Evolutionary conservation across 1,284 basidiomycete genomes (phyloP).

Genomic region (Phellinidium pouzarii): DNA sequence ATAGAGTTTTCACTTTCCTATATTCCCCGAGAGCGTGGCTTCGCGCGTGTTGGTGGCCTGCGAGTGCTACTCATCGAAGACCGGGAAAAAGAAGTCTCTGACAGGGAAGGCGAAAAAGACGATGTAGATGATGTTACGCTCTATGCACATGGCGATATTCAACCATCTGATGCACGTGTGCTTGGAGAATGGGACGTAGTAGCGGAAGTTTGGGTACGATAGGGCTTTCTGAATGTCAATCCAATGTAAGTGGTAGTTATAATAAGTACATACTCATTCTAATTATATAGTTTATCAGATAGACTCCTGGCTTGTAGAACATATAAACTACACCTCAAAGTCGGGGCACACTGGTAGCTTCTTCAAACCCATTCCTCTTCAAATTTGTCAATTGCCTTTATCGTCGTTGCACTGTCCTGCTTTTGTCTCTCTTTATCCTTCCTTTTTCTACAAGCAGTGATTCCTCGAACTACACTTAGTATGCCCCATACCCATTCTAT

Average conservation of each 20-base stretch:
- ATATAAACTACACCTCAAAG: too few relatives aligned
- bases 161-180: slow-evolving; percentile 30
- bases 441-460: background rate
- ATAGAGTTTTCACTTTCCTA: slow-evolving; percentile 12
- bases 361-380: too few relatives aligned
- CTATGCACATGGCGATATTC: slow-evolving; percentile 20
- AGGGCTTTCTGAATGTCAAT: background rate
- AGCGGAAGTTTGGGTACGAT: slow-evolving; percentile 56
- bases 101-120: background rate
- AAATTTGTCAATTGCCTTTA: too few relatives aligned
- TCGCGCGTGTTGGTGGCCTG: slow-evolving; percentile 16
- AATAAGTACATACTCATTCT: background rate
- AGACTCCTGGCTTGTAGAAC: background rate
- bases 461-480: slow-evolving; percentile 23
- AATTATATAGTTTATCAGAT: background rate
- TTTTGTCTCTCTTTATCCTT: background rate
- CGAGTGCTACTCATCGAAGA: slow-evolving; percentile 34
- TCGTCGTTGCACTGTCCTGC: too few relatives aligned
- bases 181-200: slow-evolving; percentile 65
- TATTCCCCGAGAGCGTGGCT: slow-evolving; percentile 10
- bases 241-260: background rate
- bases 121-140: slow-evolving; percentile 20
- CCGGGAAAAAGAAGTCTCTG: slow-evolving; percentile 23
- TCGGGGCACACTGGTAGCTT: too few relatives aligned
- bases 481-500: slow-evolving; percentile 29